Evolutionary conservation across 2,329 filamentous ascomycete genomes (phyloP), one percentile per base, ranked within the genome.

Genomic region (Colletotrichum tanaceti): DNA sequence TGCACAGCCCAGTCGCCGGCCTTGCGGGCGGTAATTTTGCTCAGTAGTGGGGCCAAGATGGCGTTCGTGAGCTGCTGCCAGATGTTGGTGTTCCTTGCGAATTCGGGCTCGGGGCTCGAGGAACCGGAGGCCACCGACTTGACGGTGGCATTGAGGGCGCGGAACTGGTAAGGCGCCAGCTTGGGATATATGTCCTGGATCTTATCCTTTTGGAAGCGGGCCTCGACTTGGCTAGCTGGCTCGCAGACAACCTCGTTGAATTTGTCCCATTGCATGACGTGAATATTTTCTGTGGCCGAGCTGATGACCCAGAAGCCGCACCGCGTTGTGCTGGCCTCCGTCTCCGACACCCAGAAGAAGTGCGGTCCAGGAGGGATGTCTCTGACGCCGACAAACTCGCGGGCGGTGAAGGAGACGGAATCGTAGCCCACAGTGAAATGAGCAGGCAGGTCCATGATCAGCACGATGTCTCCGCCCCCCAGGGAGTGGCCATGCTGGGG

Each of bases 271-370:
- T 84, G 81, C 73, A 86, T 81, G 35, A 86, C 80, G 65, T 83
- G 81, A 22, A 83, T 78, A 5, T 74, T 75, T 16, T 79, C 72
- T 4, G 70, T 70, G 13, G 75, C 73, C 1, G 75, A 76, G 0
- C 81, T 80, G 50, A 82, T 75, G 63, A 90, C 80, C 87, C 88
- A 90, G 74, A 85, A 88, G 5, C 87, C 89, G 63, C 81, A 85
- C 4, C 88, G 83, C 38, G 82, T 76, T 2, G 86, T 85, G 20
- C 82, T 79, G 20, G 80, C 79, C 2, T 79, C 79, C 0, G 82
- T 80, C 24, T 86, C 81, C 2, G 87, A 81, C 35, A 85, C 82
- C 87, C 87, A 90, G 65, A 90, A 79, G 67, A 90, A 85, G 74
- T 90, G 89, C 16, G 84, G 75, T 0, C 89, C 89, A 0, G 79